Conservation (phyloP, 75 land plant genomes). For the Picea glauca region DNA sequence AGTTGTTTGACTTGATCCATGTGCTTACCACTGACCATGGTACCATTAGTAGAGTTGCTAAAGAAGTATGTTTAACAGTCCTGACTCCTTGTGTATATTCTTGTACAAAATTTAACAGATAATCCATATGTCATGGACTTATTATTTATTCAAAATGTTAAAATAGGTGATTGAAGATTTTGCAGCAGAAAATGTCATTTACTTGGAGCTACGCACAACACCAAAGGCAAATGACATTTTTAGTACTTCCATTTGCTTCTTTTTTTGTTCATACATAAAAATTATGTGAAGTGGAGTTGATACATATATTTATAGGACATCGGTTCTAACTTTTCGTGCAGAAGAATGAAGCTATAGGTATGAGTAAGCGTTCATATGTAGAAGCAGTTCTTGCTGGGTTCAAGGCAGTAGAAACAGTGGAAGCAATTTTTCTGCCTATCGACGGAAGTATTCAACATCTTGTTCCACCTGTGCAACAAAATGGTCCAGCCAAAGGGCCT, state of each 20-base stretch:
- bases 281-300: constrained; percentile 5
- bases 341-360: constrained; percentile 69
- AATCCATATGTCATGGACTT: constrained; percentile 31
- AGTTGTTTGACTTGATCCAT: constrained; percentile 86
- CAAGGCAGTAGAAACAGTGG: constrained; percentile 45
- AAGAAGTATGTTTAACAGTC: constrained; percentile 56
- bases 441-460: not conserved
- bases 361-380: constrained; percentile 90
- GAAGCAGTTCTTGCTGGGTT: constrained; percentile 85
- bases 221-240: constrained; percentile 68
- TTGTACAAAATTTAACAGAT: constrained; percentile 5
- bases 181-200: constrained; percentile 90
- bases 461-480: not conserved
- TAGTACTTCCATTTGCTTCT: not conserved
- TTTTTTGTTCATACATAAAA: not conserved
- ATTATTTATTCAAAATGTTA: constrained; percentile 5
- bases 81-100: not conserved
- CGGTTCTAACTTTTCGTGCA: constrained; percentile 10
- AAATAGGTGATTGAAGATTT: constrained; percentile 92
- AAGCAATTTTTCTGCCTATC: constrained; percentile 32
- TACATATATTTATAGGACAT: not conserved
- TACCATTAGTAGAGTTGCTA: constrained; percentile 80
- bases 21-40: constrained; percentile 85
- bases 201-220: constrained; percentile 90
- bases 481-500: constrained; percentile 10